A percentile compares a stretch with the other conserved stretches of the same genome.
Conservation (phyloP, 2,329 filamentous ascomycete genomes). For the Onygena corvina region DNA sequence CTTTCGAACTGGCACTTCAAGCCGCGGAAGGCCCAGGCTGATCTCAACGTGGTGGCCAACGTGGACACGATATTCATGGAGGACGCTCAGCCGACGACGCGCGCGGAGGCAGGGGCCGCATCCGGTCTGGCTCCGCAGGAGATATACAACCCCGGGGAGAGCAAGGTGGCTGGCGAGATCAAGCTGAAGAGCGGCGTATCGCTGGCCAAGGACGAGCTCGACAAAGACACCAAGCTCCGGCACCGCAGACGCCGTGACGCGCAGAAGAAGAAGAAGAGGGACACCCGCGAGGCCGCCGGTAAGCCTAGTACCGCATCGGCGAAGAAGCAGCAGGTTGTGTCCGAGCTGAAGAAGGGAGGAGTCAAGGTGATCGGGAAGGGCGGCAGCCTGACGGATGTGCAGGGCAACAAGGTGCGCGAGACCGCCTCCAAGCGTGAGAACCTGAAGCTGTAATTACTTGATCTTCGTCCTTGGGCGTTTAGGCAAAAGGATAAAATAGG, state of each 20-base stretch:
- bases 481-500: too few relatives aligned
- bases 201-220: slow-evolving; percentile 73
- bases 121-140: slow-evolving; percentile 81
- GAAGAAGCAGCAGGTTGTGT: slow-evolving; percentile 46
- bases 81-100: slow-evolving; percentile 77
- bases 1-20: slow-evolving; percentile 93
- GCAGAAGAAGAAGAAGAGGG: slow-evolving; percentile 51
- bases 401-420: slow-evolving; percentile 59
- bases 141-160: slow-evolving; percentile 70
- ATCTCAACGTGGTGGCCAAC: slow-evolving; percentile 75
- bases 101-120: slow-evolving; percentile 44
- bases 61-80: slow-evolving; percentile 90
- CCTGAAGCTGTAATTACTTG: slow-evolving; percentile 26
- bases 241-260: slow-evolving; percentile 74
- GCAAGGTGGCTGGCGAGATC: slow-evolving; percentile 55
- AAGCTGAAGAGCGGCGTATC: slow-evolving; percentile 66
- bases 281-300: slow-evolving; percentile 36
- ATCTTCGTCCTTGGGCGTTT: neutral
- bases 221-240: slow-evolving; percentile 68
- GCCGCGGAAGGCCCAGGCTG: slow-evolving; percentile 70
- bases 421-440: slow-evolving; percentile 20
- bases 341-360: slow-evolving; percentile 66
- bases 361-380: slow-evolving; percentile 88
- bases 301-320: slow-evolving; percentile 36
- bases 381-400: slow-evolving; percentile 71